Base-by-base conservation (phyloP, 257 asterid genomes). In the Ilex asprella region DNA sequence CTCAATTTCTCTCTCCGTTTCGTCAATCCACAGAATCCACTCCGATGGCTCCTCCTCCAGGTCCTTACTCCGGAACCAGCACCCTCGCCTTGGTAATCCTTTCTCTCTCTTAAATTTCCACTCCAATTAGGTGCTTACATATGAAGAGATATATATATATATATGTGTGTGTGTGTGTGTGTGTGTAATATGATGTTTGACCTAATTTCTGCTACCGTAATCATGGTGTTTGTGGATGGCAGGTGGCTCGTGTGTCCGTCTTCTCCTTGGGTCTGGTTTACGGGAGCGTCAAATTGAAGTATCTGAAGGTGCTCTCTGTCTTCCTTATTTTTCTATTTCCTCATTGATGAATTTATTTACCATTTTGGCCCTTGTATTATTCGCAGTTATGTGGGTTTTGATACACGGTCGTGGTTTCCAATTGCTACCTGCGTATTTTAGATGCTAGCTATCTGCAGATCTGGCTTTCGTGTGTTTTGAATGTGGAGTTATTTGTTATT, bases 41-140 rank as follows among this genome's bases (percentile, higher is more conserved):
- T 35, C 41, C 58, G 62, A 77, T 77, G 86, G 72, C 82, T 30
- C 76, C 74, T 43, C 75, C 73, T 59, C 78, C 78, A 8, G 81
- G 82, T 59, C 80, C 67, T 6, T 80, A 80, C 63, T 80, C 82
- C 63, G 86, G 86, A 62, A 66, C 64, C 65, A 80, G 86, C 75
- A 76, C 82, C 39, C 80, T 80, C 43, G 82, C 86, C 55, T 27
- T 77, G 73, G 86, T 80, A 73, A 64, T 6, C 41, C 12, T 6
- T 6, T 64, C 57, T 30, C 55, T 44, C 39, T 56, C 2, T 15
- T 39, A 14, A 10, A 16, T 57, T 46, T 16, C 15, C 47, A 16
- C 56, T 13, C 52, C 31, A 55, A 31, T 73, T 69, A 52, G 63
- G 52, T 2, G 16, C 21, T 5, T 31, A 12, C 2, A 7, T 31